Base-by-base conservation (phyloP, 352 stramenopile species). In the Pythium biforme region DNA sequence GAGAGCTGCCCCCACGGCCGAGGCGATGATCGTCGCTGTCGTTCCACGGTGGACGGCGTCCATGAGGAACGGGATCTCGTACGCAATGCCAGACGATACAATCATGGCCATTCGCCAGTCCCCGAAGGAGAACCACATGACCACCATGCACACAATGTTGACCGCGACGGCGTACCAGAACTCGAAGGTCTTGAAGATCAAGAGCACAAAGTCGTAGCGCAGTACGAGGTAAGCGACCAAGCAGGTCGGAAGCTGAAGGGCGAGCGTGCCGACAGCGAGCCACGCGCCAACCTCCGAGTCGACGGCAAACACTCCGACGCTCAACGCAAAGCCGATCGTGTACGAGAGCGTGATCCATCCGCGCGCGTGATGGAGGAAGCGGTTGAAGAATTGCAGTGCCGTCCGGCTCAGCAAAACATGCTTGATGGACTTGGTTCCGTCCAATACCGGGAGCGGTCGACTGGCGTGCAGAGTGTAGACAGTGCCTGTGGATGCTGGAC, bases 11-110 rank as follows among this genome's bases (percentile, higher is more conserved):
- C 50, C 50, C 29, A 46, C 31, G 29, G 25, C 20, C 15, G 50
- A 56, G 4, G 29, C 50, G 29, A 56, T 15, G 50, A 56, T 56
- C 9, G 50, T 56, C 19, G 25, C 31, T n/a, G 29, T 55, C 4
- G 50, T 40, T 4, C 19, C 50, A 5, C 50, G 29, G 12, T 46
- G n/a, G 27, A 56, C 50, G 1, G 50, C 50, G 50, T 45, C 50
- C 50, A 56, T 56, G 31, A 56, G n/a, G 20, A 56, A 56, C 29
- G 50, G 50, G 50, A 56, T 56, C 31, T 45, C 50, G 20, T 56
- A 56, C 1, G 19, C 50, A 22, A 56, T 40, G 19, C 19, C 50
- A 5, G 29, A 43, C 2, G 29, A 31, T 15, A 56, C 19, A 17
- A 56, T n/a, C 50, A 56, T 46, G 29, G 40, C 22, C 0, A 43